These are phyloP conservation scores for Debaryomyces hansenii DNA, from an alignment of 805 yeast species.

Conservation along the genomic window DNA sequence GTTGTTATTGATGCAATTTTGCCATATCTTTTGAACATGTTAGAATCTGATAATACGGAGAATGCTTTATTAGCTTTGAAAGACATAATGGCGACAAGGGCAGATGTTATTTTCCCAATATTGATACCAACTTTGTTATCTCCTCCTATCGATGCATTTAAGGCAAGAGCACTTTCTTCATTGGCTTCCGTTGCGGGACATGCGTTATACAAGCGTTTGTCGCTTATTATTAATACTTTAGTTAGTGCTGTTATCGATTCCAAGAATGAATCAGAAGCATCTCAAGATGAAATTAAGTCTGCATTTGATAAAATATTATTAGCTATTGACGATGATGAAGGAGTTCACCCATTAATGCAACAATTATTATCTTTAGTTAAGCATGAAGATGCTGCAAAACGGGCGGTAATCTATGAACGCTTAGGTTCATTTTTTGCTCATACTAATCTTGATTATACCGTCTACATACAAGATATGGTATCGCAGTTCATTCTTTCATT, in stretches of 20 bases:
- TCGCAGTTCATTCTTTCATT: constrained; percentile 66
- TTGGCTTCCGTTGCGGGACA: constrained; percentile 88
- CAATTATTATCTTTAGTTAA: constrained; percentile 75
- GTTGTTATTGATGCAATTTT: constrained; percentile 84
- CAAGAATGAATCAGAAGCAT: constrained; percentile 35
- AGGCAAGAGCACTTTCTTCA: constrained; percentile 85
- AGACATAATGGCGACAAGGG: constrained; percentile 87
- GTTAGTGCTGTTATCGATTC: constrained; percentile 55
- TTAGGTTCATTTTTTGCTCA: constrained; percentile 69
- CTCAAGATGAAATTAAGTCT: constrained; percentile 41
- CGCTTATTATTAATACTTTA: constrained; percentile 71
- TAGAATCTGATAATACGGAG: constrained; percentile 59
- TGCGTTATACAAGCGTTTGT: constrained; percentile 71
- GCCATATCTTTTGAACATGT: constrained; percentile 74
- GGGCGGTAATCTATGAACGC: constrained; percentile 63
- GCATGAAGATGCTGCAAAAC: constrained; percentile 66
- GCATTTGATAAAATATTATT: constrained; percentile 71
- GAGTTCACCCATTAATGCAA: constrained; percentile 81
- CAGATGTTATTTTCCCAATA: constrained; percentile 92
- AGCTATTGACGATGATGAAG: constrained; percentile 74
- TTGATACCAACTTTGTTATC: constrained; percentile 80
- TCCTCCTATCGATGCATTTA: constrained; percentile 78
- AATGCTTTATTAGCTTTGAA: constrained; percentile 83
- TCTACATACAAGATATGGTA: constrained; percentile 75
- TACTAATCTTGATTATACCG: constrained; percentile 66